phyloP scores from a whole-genome alignment of 75 land plant species.

The Adiantum capillusveneris region DNA sequence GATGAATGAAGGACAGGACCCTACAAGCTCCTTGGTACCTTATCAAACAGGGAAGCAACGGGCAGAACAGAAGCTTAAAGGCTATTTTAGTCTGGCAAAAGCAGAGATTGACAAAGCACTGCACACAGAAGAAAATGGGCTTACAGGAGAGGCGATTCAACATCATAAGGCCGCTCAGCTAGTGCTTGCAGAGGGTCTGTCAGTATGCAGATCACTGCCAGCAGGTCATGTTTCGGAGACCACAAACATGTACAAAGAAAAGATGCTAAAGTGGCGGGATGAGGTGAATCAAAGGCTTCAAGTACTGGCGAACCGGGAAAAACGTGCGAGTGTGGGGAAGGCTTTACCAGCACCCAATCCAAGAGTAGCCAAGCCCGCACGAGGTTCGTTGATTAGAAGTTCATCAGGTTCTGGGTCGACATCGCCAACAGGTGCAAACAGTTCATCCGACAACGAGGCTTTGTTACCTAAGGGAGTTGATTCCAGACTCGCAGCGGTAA shows the following conservation, averaged over 20 bases:
- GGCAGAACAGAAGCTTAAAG: slow-evolving; percentile 50
- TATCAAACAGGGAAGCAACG: no score
- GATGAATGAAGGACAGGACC: no score
- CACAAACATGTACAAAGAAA: slow-evolving; percentile 57
- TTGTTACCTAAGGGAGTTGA: slow-evolving; percentile 36
- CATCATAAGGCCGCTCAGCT: slow-evolving; percentile 61
- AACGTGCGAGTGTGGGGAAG: no score
- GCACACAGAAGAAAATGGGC: slow-evolving; percentile 77
- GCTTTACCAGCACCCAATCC: no score
- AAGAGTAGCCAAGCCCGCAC: neutral
- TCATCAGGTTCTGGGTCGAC: neutral
- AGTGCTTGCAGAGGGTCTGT: slow-evolving; percentile 60
- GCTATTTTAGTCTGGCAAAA: slow-evolving; percentile 77
- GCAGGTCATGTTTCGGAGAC: slow-evolving; percentile 18
- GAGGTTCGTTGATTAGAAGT: neutral
- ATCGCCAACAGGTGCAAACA: neutral
- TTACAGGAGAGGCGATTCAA: slow-evolving; percentile 56
- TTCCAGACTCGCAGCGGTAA: slow-evolving; percentile 63
- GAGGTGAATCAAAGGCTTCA: slow-evolving; percentile 65
- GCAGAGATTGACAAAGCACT: slow-evolving; percentile 88
- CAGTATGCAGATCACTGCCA: slow-evolving; percentile 2
- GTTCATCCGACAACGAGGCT: neutral
- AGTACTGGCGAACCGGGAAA: slow-evolving; percentile 16
- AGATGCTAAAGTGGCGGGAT: slow-evolving; percentile 76
- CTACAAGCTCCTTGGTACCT: no score